Base-by-base conservation (phyloP, 805 yeast genomes). In the Pichia sporocuriosa region DNA sequence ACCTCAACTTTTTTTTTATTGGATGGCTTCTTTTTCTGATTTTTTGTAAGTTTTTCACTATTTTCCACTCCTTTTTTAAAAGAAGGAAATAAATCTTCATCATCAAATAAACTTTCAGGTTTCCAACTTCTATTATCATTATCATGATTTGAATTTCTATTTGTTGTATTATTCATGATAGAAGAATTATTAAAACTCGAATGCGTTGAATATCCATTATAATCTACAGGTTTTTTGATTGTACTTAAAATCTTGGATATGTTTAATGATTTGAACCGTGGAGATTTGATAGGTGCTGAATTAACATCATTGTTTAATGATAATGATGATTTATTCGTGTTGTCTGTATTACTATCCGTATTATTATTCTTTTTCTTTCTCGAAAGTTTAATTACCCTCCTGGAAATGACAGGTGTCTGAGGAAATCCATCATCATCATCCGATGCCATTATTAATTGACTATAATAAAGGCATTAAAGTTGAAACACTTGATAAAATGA, bases 61-160 rank as follows among this genome's bases (percentile, higher is more conserved):
- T 17, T 24, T 21, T 34, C 38, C 6, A 20, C 30, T 13, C 38
- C 33, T 12, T 13, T 32, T 15, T 13, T 17, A 3, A 28, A 12
- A 6, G 21, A 25, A 10, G 38, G 22, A 24, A 35, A 31, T 9
- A 30, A 13, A n/a, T 37, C 40, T 26, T 35, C 35, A 19, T 37
- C 43, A 19, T 39, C 45, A 23, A 46, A 46, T 9, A 43, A 11
- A 19, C 42, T 39, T 4, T 34, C 38, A 8, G 41, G 20, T 28
- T 33, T 39, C 32, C 41, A 27, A 21, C 27, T 16, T 3, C 26
- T 20, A 7, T 17, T 10, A 17, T 6, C 24, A 12, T 17, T 20
- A 16, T 15, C 24, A 13, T 5, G 3, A 12, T 6, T 7, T n/a
- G n/a, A n/a, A n/a, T n/a, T n/a, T n/a, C n/a, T 26, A 22, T 22